Evolutionary conservation across 1,139 yeast species (phyloP).

Genomic region (Oligophagozyma castellii): DNA sequence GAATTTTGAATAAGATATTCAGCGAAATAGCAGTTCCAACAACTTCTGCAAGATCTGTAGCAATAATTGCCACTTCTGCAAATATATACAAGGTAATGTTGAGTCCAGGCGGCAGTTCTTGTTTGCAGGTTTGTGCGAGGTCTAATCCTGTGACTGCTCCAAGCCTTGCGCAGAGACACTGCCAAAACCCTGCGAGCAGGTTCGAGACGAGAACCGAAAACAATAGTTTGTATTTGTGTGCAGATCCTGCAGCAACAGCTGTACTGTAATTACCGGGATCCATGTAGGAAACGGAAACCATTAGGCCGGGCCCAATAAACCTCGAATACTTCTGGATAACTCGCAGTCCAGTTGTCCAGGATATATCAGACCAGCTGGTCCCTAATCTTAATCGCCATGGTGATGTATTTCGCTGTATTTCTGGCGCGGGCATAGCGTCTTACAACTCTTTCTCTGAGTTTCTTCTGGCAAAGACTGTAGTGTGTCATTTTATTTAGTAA

Average conservation of each 20-base stretch:
- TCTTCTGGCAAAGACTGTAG: no score
- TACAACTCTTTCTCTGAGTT: no score
- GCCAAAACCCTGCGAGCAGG: conserved; percentile 57
- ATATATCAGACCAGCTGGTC: no score
- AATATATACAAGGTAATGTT: conserved; percentile 45
- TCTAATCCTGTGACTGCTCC: conserved; percentile 73
- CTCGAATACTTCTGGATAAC: conserved; percentile 33
- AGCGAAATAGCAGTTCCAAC: conserved; percentile 70
- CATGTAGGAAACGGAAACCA: conserved; percentile 68
- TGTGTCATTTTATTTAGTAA: no score
- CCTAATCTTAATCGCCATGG: no score
- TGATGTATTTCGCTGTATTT: no score
- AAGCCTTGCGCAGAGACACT: conserved; percentile 55
- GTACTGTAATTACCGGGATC: conserved; percentile 78
- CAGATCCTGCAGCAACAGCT: conserved; percentile 68
- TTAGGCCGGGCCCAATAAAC: conserved; percentile 69
- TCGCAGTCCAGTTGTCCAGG: no score
- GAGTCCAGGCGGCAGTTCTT: conserved; percentile 43
- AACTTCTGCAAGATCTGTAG: conserved; percentile 73
- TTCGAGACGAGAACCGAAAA: conserved; percentile 54
- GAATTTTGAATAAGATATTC: conserved; percentile 54
- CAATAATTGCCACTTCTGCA: conserved; percentile 65
- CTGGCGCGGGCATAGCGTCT: no score
- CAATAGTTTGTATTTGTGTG: conserved; percentile 49
- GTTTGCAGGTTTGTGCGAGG: conserved; percentile 62